Percentiles rank a stretch among this genome's conserved stretches.
phyloP scores from a whole-genome alignment of 495 filamentous ascomycete species.

The Lasiosphaeria hispida region DNA sequence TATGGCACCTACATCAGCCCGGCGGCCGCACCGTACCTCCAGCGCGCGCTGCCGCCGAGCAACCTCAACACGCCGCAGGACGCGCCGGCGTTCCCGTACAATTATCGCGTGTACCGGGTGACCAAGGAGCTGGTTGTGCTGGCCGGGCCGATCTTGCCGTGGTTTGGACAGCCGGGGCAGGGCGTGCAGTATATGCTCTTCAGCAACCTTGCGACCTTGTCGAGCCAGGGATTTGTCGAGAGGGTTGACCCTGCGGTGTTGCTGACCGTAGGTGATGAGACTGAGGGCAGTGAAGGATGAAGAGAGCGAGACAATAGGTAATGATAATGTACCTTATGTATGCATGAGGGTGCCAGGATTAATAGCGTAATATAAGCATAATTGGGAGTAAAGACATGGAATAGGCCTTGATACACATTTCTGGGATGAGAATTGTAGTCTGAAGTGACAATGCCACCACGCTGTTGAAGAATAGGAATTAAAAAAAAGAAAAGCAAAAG shows the following conservation, averaged over 20 bases:
- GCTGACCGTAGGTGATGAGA: conserved; percentile 1
- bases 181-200: conserved; percentile 47
- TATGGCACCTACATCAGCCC: conserved; percentile 45
- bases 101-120: conserved; percentile 57
- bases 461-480: too few species aligned
- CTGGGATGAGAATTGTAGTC: too few species aligned
- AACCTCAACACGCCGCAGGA: conserved; percentile 43
- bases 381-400: too few species aligned
- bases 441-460: too few species aligned
- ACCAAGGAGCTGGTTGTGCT: conserved; percentile 40
- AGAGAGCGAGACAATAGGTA: background rate
- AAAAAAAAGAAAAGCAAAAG: too few species aligned
- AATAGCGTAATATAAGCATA: too few species aligned
- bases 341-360: too few species aligned
- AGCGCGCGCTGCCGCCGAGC: conserved; percentile 52
- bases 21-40: conserved; percentile 50
- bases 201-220: conserved; percentile 16
- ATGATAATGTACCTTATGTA: background rate
- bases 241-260: conserved; percentile 18
- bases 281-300: background rate
- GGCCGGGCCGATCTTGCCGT: conserved; percentile 52
- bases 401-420: too few species aligned
- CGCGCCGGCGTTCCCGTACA: conserved; percentile 42
- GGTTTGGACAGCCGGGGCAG: conserved; percentile 58
- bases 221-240: conserved; percentile 16